These are phyloP conservation scores for Coriaria nepalensis DNA, from an alignment of 306 rosid species.

Conservation along the genomic window DNA sequence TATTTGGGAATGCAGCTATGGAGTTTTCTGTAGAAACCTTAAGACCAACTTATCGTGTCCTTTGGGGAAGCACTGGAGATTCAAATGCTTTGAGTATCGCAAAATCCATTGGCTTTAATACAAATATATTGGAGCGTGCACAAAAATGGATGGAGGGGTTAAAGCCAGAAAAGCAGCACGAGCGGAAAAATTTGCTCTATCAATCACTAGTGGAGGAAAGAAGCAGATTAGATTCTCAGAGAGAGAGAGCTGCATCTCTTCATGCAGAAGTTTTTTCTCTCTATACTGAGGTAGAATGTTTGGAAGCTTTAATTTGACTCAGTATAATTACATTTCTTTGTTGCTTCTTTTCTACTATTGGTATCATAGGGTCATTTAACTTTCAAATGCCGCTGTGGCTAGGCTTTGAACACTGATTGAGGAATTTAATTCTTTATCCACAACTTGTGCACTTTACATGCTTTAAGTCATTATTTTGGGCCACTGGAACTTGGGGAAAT, in stretches of 20 bases:
- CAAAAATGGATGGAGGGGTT: constrained; percentile 58
- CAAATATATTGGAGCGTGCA: constrained; percentile 44
- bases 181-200: constrained; percentile 61
- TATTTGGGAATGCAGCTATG: constrained; percentile 87
- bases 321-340: not conserved
- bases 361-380: too few relatives aligned
- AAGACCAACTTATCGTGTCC: constrained; percentile 71
- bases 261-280: constrained; percentile 45
- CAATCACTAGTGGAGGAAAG: constrained; percentile 66
- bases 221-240: constrained; percentile 51
- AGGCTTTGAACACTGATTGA: too few relatives aligned
- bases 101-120: constrained; percentile 63
- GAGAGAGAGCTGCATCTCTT: constrained; percentile 48
- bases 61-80: constrained; percentile 86
- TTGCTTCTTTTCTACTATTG: not conserved
- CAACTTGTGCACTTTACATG: too few relatives aligned
- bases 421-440: too few relatives aligned
- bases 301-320: constrained; percentile 8
- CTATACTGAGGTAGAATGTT: constrained; percentile 49
- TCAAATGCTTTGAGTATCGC: constrained; percentile 89
- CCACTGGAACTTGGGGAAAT: too few relatives aligned
- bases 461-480: too few relatives aligned
- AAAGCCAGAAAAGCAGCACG: constrained; percentile 75
- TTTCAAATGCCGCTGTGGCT: too few relatives aligned
- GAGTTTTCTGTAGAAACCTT: constrained; percentile 66